These are phyloP conservation scores for Eucommia ulmoides DNA, from an alignment of 257 asterid genomes.

Conservation along the genomic window DNA sequence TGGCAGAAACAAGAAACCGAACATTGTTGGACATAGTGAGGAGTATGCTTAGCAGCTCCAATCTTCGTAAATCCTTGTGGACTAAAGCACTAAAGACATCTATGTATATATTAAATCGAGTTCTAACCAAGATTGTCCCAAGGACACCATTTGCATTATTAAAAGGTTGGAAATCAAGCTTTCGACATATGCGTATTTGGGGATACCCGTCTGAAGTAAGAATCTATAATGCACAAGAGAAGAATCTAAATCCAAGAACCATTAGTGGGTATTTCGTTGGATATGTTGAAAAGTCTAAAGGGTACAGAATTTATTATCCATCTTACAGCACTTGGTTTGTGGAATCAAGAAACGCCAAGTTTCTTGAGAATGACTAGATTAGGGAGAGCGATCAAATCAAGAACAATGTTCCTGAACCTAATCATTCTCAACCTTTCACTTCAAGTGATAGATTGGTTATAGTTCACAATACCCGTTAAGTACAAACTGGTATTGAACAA, in stretches of 20 bases:
- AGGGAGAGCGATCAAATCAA: background rate
- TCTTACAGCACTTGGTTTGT: background rate
- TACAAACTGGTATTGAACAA: background rate
- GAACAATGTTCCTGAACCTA: background rate
- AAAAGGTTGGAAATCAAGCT: background rate
- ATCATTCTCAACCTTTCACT: slow-evolving; percentile 1
- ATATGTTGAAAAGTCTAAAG: background rate
- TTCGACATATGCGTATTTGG: background rate
- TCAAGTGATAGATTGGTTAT: background rate
- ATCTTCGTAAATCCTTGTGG: slow-evolving; percentile 3
- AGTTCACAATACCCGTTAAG: background rate
- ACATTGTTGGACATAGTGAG: background rate
- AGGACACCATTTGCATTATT: slow-evolving; percentile 4
- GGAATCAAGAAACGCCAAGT: slow-evolving; percentile 1
- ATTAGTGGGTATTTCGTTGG: slow-evolving; percentile 3
- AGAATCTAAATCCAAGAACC: background rate
- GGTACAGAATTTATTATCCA: background rate
- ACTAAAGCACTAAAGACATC: slow-evolving; percentile 2
- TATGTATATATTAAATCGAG: background rate
- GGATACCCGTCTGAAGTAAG: background rate
- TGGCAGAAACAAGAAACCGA: slow-evolving; percentile 6
- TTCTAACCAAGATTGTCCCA: slow-evolving; percentile 1
- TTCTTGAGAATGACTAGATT: background rate
- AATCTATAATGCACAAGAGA: slow-evolving; percentile 4
- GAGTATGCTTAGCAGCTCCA: slow-evolving; percentile 2